phyloP scores from a whole-genome alignment of 2,329 filamentous ascomycete genomes.

The Penicillium brasilianum region DNA sequence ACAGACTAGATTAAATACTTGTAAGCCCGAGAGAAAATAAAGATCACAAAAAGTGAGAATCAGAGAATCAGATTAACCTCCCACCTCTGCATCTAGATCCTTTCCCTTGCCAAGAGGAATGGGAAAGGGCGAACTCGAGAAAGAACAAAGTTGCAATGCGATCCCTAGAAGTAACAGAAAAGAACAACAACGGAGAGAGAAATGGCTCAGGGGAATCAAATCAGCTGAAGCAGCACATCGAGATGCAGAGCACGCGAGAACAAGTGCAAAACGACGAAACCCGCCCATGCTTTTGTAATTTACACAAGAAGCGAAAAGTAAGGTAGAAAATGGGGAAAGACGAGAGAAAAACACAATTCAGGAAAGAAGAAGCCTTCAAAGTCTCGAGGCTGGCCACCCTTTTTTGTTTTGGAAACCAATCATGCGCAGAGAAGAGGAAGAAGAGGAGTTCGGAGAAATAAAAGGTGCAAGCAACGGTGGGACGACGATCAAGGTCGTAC shows the following conservation, averaged over 20 bases:
- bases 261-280: conserved; percentile 30
- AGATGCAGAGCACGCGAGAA: conserved; percentile 24
- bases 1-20: not conserved
- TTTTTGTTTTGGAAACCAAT: conserved; percentile 24
- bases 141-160: conserved; percentile 17
- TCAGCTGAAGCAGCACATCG: conserved; percentile 24
- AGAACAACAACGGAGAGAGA: conserved; percentile 7
- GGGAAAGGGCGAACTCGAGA: conserved; percentile 1
- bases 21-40: conserved; percentile 1
- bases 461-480: conserved; percentile 5
- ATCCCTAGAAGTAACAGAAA: conserved; percentile 8
- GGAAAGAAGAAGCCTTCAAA: conserved; percentile 17
- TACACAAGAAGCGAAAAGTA: conserved; percentile 32
- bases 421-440: conserved; percentile 21
- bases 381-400: conserved; percentile 20
- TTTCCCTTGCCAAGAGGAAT: not conserved
- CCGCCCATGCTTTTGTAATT: conserved; percentile 45
- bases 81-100: conserved; percentile 25
- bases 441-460: not conserved
- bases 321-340: not conserved
- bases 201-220: conserved; percentile 25
- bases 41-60: conserved; percentile 2
- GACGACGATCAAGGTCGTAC: conserved; percentile 3
- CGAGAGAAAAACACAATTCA: conserved; percentile 12
- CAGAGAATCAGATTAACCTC: conserved; percentile 21